Evolutionary conservation across 371 early-diverging fungal genomes (phyloP), one percentile per base, ranked within the genome.

Genomic region (Dinochytrium kinnereticum): DNA sequence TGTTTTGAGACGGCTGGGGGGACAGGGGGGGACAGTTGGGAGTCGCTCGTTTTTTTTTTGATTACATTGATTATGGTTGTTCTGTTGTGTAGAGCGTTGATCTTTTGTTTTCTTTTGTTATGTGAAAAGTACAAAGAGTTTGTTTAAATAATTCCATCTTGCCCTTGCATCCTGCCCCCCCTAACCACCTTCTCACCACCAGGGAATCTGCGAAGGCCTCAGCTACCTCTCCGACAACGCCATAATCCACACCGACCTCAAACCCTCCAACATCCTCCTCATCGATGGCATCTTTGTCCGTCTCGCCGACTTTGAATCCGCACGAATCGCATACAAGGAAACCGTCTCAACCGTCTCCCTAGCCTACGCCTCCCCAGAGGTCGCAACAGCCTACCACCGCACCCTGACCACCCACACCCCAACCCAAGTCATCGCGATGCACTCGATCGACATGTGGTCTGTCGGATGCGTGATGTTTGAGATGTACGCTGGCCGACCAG

Each of bases 221-320:
- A 13, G 33, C 69, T 53, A 28, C 55, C 69, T 69, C n/a, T n/a
- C 24, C 68, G 51, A 28, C 40, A 44, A 67, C 44, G 50, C 31
- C 59, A 59, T 70, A 57, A 49, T 70, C 70, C 70, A 70, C 70
- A 38, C 40, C 39, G 70, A 70, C 70, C 39, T 70, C 24, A 70
- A 70, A 31, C 70, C 70, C 44, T 34, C 59, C 39, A 70, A 70
- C 70, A 31, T 57, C 44, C 39, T 70, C 49, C 59, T 70, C 39
- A 34, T 40, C 13, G 70, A 70, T 55, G 50, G 64, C 50, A 36
- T 70, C 40, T 70, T 70, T 59, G 49, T 59, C 39, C 36, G 50
- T 21, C 57, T 70, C 44, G 37, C 37, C 31, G 70, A 70, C 50
- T 59, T 70, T n/a, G 70, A 70, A 37, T 26, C 61, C 34, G 70